phyloP scores from a whole-genome alignment of 768 basidiomycete species.

The Mrakia gelida region DNA sequence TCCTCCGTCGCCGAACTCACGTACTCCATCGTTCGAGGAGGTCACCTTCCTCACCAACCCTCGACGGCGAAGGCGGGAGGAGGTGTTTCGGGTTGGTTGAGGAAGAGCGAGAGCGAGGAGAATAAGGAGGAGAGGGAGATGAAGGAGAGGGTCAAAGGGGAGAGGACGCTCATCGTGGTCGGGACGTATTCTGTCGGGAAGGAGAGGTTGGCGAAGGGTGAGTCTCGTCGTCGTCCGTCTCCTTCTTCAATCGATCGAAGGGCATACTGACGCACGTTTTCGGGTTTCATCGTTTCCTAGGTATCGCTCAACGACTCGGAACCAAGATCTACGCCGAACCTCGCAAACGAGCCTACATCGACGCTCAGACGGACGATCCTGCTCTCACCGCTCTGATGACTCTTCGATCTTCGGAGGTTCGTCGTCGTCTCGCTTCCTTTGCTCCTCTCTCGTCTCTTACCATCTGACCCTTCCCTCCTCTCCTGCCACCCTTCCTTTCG shows the following conservation, averaged over 20 bases:
- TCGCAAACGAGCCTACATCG: constrained; percentile 73
- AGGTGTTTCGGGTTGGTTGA: constrained; percentile 43
- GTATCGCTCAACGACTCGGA: constrained; percentile 73
- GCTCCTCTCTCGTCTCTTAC: not conserved
- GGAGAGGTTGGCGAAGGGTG: constrained; percentile 94
- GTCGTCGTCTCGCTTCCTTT: not conserved
- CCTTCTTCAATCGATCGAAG: not conserved
- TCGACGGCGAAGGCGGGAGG: not conserved
- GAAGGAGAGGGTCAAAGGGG: constrained; percentile 17
- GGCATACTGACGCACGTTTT: not conserved
- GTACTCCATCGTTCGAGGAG: constrained; percentile 53
- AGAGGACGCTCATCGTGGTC: constrained; percentile 44
- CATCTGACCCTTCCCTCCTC: not conserved
- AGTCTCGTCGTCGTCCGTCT: constrained; percentile 6
- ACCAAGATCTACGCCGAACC: constrained; percentile 85
- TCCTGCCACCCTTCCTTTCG: not conserved
- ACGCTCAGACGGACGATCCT: constrained; percentile 52
- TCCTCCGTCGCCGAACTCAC: constrained; percentile 85
- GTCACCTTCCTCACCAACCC: constrained; percentile 38
- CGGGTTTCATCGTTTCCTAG: constrained; percentile 46
- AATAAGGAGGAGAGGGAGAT: constrained; percentile 38
- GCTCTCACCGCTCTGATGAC: constrained; percentile 77
- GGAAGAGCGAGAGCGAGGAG: constrained; percentile 38
- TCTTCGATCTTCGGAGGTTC: constrained; percentile 61
- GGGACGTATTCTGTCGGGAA: constrained; percentile 94